Evolutionary conservation across 148 eudicot genomes (phyloP).

Genomic region (Limonium bicolor): DNA sequence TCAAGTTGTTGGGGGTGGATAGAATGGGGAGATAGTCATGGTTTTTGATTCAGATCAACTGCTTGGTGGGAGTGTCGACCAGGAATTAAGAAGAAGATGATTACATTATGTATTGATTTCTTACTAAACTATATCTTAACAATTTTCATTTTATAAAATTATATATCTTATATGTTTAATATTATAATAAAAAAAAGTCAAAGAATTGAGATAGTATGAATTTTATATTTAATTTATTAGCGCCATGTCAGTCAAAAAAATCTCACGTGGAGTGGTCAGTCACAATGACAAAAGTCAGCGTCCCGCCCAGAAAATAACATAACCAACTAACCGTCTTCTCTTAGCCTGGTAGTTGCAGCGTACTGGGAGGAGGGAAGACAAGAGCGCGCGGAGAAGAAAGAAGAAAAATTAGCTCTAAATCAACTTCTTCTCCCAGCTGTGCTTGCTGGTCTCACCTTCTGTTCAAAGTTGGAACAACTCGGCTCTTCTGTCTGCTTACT

Average conservation of each 20-base stretch:
- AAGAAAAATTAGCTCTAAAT: not conserved
- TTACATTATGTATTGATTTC: too few species aligned
- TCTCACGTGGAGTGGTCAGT: not conserved
- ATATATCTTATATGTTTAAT: too few species aligned
- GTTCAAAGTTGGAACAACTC: slow-evolving; percentile 5
- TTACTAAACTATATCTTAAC: too few species aligned
- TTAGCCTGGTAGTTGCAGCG: slow-evolving; percentile 8
- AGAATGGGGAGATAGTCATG: too few species aligned
- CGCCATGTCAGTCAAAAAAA: not conserved
- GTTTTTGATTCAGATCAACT: too few species aligned
- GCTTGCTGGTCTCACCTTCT: slow-evolving; percentile 3
- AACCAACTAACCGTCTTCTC: slow-evolving; percentile 6
- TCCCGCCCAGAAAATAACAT: not conserved
- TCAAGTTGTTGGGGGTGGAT: too few species aligned
- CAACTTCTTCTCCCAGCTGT: not conserved
- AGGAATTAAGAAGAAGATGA: too few species aligned
- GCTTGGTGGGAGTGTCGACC: too few species aligned
- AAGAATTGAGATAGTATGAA: too few species aligned
- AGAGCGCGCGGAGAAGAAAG: not conserved
- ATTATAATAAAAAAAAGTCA: too few species aligned
- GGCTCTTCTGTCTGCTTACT: not conserved
- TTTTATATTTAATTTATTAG: too few species aligned
- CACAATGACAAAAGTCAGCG: not conserved
- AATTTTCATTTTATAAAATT: too few species aligned
- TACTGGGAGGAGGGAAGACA: not conserved